phyloP scores from a whole-genome alignment of 2,329 filamentous ascomycete genomes.

The Zalaria sp. region DNA sequence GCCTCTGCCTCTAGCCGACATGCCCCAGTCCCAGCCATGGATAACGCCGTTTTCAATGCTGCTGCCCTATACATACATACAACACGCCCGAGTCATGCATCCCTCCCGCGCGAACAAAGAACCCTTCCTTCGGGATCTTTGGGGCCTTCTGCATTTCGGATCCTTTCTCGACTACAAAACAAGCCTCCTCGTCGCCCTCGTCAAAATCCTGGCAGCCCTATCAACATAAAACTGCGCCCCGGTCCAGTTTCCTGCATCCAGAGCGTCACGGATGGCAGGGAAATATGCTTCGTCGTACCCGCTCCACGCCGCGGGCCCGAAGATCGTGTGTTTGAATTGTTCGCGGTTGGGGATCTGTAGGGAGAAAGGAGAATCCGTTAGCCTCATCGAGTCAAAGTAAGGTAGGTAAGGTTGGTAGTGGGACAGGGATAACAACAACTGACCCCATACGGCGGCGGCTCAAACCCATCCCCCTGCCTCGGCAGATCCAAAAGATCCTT shows the following conservation, averaged over 20 bases:
- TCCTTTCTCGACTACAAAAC: not conserved
- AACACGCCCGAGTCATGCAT: too few relatives aligned
- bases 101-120: too few relatives aligned
- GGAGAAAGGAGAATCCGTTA: not conserved
- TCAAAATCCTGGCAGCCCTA: conserved; percentile 56
- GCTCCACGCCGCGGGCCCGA: conserved; percentile 69
- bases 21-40: too few relatives aligned
- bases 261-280: conserved; percentile 71
- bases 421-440: conserved; percentile 25
- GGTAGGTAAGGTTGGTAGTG: not conserved
- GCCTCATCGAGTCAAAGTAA: too few relatives aligned
- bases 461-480: conserved; percentile 20
- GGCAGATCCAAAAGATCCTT: conserved; percentile 67
- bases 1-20: too few relatives aligned
- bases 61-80: too few relatives aligned
- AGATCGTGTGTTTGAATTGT: conserved; percentile 89
- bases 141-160: too few relatives aligned
- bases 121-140: too few relatives aligned
- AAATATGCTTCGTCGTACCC: conserved; percentile 56
- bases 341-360: conserved; percentile 64
- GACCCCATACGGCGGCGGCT: conserved; percentile 42
- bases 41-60: too few relatives aligned
- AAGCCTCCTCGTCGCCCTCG: conserved; percentile 41
- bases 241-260: conserved; percentile 58
- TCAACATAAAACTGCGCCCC: conserved; percentile 53